Evolutionary conservation across 257 asterid genomes (phyloP), one percentile per base, ranked within the genome.

Genomic region (Phtheirospermum japonicum): DNA sequence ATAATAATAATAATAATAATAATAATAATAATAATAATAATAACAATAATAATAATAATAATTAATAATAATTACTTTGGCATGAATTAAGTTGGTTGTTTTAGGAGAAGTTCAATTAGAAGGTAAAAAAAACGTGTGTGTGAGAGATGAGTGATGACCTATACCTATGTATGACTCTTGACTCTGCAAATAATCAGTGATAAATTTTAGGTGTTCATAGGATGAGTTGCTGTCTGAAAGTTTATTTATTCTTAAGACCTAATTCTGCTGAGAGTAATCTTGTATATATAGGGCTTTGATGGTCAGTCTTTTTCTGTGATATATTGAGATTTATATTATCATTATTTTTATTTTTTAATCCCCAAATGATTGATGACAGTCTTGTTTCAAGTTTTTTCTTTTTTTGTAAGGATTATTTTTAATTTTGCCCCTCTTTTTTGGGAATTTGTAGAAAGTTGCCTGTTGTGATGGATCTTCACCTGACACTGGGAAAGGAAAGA

Each of bases 401-500:
- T 36, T 8, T 6, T 2, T 12, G 45, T 37, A 2, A 37, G 45
- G 45, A 43, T 45, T n/a, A 14, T 46, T 46, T 46, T 46, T 6
- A 5, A 12, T 43, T 7, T 6, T 46, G 7, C 10, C 23, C 23
- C 26, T 16, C 6, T 9, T 51, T 20, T 9, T 19, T 51, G 10
- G 33, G 57, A n/a, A 10, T 51, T 51, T 20, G 57, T 20, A 80
- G 94, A 75, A 20, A 74, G 74, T 52, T 57, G 68, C 67, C 64
- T 77, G 95, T 73, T 60, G 75, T 32, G 85, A 73, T 26, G 76
- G 77, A 69, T 77, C 90, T 50, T 69, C 82, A 32, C 75, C 86
- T 11, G 90, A 80, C 64, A 87, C 88, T 30, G 95, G 95, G 7
- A 84, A 81, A 68, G 95, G 95, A 65, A 83, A 87, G 80, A 80